Percentiles rank a stretch among this genome's conserved stretches.
These are phyloP conservation scores for Eutrema heterophyllum DNA, from an alignment of 345 rosid species.

Conservation along the genomic window DNA sequence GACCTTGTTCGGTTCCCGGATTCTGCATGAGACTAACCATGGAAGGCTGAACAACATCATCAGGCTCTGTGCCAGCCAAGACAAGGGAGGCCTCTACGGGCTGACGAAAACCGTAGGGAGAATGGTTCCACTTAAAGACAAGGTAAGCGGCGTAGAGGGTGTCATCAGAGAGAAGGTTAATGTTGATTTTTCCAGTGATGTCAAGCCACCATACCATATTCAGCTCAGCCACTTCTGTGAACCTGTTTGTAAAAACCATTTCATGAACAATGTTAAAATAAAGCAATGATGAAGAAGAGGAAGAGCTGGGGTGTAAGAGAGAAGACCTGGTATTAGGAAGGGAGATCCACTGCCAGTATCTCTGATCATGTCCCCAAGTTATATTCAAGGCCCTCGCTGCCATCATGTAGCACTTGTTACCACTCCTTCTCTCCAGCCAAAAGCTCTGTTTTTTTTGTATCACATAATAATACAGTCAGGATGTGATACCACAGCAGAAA, in stretches of 20 bases:
- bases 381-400: slow-evolving; percentile 69
- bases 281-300: not conserved
- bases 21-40: slow-evolving; percentile 19
- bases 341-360: slow-evolving; percentile 61
- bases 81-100: slow-evolving; percentile 18
- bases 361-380: slow-evolving; percentile 48
- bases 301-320: not conserved
- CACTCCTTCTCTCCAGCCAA: slow-evolving; percentile 53
- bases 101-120: slow-evolving; percentile 42
- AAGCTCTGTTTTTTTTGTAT: slow-evolving; percentile 42
- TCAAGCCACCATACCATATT: slow-evolving; percentile 37
- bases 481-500: not conserved
- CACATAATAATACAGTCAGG: not conserved
- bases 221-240: slow-evolving; percentile 41
- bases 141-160: slow-evolving; percentile 52
- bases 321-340: slow-evolving; percentile 50
- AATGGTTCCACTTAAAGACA: slow-evolving; percentile 27
- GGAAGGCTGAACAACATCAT: slow-evolving; percentile 14
- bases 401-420: slow-evolving; percentile 49
- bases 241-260: slow-evolving; percentile 27
- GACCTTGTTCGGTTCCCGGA: slow-evolving; percentile 3
- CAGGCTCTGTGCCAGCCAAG: slow-evolving; percentile 7
- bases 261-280: not conserved
- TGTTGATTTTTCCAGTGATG: slow-evolving; percentile 36
- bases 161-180: slow-evolving; percentile 32